Conservation (phyloP, 1,284 basidiomycete genomes). For the Phellinidium pouzarii region DNA sequence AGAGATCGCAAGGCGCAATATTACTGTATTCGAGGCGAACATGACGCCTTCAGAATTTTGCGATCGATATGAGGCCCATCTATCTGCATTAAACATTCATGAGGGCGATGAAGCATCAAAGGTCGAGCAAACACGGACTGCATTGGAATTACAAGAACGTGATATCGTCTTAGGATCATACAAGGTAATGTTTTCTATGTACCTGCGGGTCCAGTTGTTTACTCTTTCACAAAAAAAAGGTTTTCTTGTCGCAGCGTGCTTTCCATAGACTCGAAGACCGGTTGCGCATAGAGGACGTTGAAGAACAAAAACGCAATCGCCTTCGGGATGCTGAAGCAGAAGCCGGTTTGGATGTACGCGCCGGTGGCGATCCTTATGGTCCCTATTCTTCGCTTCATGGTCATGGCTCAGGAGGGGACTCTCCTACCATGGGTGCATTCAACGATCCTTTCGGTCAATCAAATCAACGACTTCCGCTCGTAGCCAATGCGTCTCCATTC, state of each 20-base stretch:
- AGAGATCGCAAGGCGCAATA: slow-evolving; percentile 68
- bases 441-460: slow-evolving; percentile 50
- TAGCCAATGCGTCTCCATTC: slow-evolving; percentile 73
- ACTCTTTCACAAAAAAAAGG: too few relatives aligned
- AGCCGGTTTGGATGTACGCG: slow-evolving; percentile 63
- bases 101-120: slow-evolving; percentile 50
- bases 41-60: slow-evolving; percentile 88
- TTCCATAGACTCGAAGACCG: slow-evolving; percentile 91
- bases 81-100: slow-evolving; percentile 39
- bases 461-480: slow-evolving; percentile 63
- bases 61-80: slow-evolving; percentile 67
- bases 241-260: slow-evolving; percentile 82
- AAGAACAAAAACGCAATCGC: slow-evolving; percentile 76
- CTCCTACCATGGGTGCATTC: slow-evolving; percentile 42
- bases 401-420: slow-evolving; percentile 27
- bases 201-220: too few relatives aligned
- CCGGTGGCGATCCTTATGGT: slow-evolving; percentile 74
- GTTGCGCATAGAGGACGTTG: slow-evolving; percentile 74
- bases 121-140: slow-evolving; percentile 54
- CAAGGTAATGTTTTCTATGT: too few relatives aligned
- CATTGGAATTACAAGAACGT: slow-evolving; percentile 59
- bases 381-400: slow-evolving; percentile 54
- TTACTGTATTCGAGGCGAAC: slow-evolving; percentile 72
- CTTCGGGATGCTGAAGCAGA: slow-evolving; percentile 69
- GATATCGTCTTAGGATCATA: slow-evolving; percentile 78